Percentiles rank a stretch among this genome's conserved stretches.
Evolutionary conservation across 345 rosid genomes (phyloP).

Genomic region (Lagerstroemia speciosa): DNA sequence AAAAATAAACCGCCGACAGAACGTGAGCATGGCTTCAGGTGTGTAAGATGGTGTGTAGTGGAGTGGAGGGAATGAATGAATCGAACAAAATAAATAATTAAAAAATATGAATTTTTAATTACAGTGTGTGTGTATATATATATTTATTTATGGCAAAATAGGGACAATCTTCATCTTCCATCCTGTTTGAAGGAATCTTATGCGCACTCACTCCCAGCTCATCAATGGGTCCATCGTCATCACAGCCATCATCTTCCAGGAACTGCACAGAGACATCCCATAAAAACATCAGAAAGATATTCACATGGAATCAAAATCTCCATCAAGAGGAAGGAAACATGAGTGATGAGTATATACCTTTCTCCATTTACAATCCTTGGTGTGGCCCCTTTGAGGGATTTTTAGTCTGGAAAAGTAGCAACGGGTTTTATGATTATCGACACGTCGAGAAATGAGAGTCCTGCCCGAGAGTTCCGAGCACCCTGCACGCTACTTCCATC

Average conservation of each 20-base stretch:
- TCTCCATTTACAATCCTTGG: conserved; percentile 24
- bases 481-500: conserved; percentile 76
- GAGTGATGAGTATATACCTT: conserved; percentile 2
- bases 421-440: conserved; percentile 30
- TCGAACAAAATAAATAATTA: too few species aligned
- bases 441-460: conserved; percentile 50
- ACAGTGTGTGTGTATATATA: not conserved
- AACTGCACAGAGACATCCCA: not conserved
- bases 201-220: not conserved
- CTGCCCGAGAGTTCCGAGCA: conserved; percentile 52
- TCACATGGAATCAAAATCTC: not conserved
- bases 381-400: not conserved
- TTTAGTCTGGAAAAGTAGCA: conserved; percentile 8
- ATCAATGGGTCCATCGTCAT: not conserved
- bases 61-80: not conserved
- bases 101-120: not conserved
- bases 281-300: not conserved
- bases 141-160: not conserved
- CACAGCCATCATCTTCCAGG: not conserved
- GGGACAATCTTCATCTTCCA: not conserved
- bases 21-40: not conserved
- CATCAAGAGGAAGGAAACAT: not conserved
- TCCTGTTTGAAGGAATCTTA: not conserved
- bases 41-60: not conserved
- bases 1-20: conserved; percentile 2